Base-by-base conservation (phyloP, 257 asterid genomes). In the Scutellaria galericulata region DNA sequence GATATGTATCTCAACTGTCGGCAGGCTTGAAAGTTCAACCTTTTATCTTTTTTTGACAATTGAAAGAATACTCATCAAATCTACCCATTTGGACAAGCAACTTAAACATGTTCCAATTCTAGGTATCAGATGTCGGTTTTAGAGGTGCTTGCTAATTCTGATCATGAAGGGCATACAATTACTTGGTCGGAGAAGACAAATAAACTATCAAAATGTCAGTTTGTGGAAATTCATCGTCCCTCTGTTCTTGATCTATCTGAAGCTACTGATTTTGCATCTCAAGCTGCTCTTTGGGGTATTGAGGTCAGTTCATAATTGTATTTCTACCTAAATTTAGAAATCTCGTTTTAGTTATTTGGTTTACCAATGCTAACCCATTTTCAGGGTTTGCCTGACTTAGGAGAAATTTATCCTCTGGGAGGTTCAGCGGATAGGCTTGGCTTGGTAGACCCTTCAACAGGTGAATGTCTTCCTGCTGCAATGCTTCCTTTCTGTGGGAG, bases 381-480 rank as follows among this genome's bases (percentile, higher is more conserved):
- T 80, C 94, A 94, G 99, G 99, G 97, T 78, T 88, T 95, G 85
- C 98, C 99, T 72, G 88, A 86, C 85, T 78, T 95, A 73, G 99
- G 98, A 84, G 99, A 95, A 90, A 90, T 95, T 69, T 95, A 95
- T 84, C 98, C 99, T 73, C 88, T 95, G 41, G 99, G 99, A 75
- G 99, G 99, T 80, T 87, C 99, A 0, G 99, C 95, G 4, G 99
- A 95, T 78, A 86, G 99, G 88, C 96, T 95, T 78, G 97, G 95
- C 77, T 86, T 95, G 78, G 96, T 92, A 64, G 97, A 95, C 80
- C 83, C 92, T 27, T 80, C 80, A 72, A 86, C 98, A 14, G 96
- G 98, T 57, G 97, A 95, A 88, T 88, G 96, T 66, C 95, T 95
- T 80, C 99, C 99, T 58, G 99, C 99, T 73, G 99, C 99, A 18